Evolutionary conservation across 2,329 filamentous ascomycete genomes (phyloP).

Genomic region (Neofusicoccum parvum): DNA sequence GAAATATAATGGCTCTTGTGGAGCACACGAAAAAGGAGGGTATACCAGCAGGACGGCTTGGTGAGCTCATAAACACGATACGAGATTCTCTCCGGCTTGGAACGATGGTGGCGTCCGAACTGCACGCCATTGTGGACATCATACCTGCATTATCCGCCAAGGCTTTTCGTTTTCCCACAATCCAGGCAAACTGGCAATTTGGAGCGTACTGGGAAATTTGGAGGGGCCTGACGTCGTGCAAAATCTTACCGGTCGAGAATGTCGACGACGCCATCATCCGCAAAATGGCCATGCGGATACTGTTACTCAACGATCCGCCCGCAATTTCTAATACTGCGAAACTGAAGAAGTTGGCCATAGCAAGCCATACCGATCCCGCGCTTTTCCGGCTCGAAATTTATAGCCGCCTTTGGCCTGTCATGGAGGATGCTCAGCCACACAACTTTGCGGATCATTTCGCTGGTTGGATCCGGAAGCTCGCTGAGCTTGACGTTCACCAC

Average conservation of each 20-base stretch:
- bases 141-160: neutral
- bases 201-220: conserved; percentile 15
- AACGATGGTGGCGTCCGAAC: neutral
- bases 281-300: neutral
- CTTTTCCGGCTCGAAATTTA: conserved; percentile 10
- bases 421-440: neutral
- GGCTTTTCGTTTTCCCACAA: neutral
- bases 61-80: neutral
- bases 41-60: neutral
- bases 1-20: neutral
- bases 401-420: neutral
- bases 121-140: neutral
- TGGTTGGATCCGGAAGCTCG: neutral
- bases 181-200: neutral
- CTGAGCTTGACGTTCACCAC: neutral
- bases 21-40: neutral
- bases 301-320: neutral
- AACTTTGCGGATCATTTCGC: neutral
- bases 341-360: neutral
- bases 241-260: neutral
- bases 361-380: neutral
- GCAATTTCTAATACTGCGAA: neutral
- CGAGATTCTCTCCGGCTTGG: neutral
- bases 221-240: conserved; percentile 1
- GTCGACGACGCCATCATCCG: neutral